Evolutionary conservation across 2,329 filamentous ascomycete species (phyloP).

Genomic region (Incumbomyces lentus): DNA sequence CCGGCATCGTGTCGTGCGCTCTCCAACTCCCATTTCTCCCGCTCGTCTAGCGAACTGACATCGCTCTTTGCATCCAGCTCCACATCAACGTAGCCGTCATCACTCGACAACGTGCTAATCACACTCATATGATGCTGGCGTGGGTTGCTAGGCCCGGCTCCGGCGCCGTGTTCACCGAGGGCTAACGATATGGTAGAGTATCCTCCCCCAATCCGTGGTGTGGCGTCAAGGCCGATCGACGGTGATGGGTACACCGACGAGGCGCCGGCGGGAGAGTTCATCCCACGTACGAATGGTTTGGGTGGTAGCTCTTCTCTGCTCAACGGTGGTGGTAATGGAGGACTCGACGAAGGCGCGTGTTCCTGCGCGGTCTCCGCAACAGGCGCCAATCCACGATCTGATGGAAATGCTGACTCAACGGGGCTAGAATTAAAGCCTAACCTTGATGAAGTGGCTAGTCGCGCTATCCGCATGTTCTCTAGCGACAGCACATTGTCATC

Average conservation of each 20-base stretch:
- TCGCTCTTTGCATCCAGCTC: conserved; percentile 18
- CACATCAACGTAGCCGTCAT: conserved; percentile 20
- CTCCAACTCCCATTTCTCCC: conserved; percentile 18
- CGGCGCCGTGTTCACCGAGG: background rate
- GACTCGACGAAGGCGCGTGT: background rate
- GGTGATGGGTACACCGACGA: conserved; percentile 5
- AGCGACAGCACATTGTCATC: conserved; percentile 11
- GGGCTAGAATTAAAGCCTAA: conserved; percentile 11
- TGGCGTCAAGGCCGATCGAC: background rate
- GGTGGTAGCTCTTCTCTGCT: background rate
- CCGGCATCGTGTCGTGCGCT: background rate
- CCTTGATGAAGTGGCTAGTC: conserved; percentile 16
- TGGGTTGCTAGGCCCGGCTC: background rate
- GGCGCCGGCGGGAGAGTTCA: background rate
- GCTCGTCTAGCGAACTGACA: conserved; percentile 20
- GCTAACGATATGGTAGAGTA: background rate
- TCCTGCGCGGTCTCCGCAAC: background rate
- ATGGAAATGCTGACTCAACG: background rate
- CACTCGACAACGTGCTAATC: conserved; percentile 3
- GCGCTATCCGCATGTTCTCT: conserved; percentile 19
- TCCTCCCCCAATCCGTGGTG: background rate
- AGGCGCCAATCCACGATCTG: background rate
- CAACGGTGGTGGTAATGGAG: background rate
- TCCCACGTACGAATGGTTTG: background rate
- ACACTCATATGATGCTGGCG: background rate